Evolutionary conservation across 352 stramenopile genomes (phyloP), one percentile per base, ranked within the genome.

Genomic region (Pythium brassicae): DNA sequence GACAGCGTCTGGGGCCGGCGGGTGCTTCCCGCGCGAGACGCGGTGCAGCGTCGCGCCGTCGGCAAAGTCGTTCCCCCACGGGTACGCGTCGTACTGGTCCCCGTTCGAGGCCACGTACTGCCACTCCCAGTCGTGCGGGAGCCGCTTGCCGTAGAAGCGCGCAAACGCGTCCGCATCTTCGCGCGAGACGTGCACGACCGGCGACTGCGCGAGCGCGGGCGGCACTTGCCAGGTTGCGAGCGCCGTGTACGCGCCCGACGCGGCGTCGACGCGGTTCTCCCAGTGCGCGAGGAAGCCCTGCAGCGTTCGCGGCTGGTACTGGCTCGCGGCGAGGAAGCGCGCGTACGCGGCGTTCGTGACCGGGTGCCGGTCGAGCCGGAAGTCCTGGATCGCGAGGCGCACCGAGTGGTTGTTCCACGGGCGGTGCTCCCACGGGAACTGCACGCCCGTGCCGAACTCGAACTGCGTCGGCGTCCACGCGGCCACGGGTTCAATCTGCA

Each of bases 101-200:
- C 80, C 82, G 44, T 92, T 93, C 2, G 76, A 86, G n/a, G 65
- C 78, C 3, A 92, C 79, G 58, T 86, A 94, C 66, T 95, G 86
- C 86, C 83, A 94, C 53, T 95, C 86, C 79, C 82, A 93, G 59
- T 92, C 80, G 42, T 90, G 79, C 3, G 82, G 78, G 32, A 95
- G 68, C 1, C 86, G 74, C 56, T 92, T 89, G 6, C 72, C 68
- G 63, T 94, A 78, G 40, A 82, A 94, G 19, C 48, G 49, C 3
- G 82, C 83, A 44, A 79, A 95, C 4, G 79, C 76, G 9, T 72
- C 65, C 11, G 86, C 86, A 32, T 95, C 82, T 63, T 93, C 83
- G 32, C 76, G 59, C 12, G 79, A 65, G 17, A 95, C 83, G 51
- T 88, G 71, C n/a, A 92, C 81, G 7, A 94, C 79, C 2, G 84